Conservation (phyloP, 2,329 filamentous ascomycete species). For the Fusarium sp. region DNA sequence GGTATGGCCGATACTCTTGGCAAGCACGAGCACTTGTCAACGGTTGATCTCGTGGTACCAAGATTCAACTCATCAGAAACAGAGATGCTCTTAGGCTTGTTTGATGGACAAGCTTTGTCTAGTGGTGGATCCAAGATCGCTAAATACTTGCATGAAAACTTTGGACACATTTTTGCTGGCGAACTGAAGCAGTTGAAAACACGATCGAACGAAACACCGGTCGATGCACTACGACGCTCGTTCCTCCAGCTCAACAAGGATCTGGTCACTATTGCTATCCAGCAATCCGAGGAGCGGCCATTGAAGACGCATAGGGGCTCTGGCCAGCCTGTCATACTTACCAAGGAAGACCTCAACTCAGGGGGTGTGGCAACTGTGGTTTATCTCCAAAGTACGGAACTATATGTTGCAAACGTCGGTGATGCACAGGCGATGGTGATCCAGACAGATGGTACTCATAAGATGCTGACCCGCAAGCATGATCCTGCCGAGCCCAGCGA, state of each 20-base stretch:
- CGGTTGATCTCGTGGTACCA: conserved; percentile 93
- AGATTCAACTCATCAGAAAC: conserved; percentile 90
- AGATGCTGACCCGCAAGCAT: conserved; percentile 88
- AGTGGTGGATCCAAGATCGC: conserved; percentile 94
- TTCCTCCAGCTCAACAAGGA: conserved; percentile 96
- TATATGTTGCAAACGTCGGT: conserved; percentile 95
- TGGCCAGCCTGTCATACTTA: conserved; percentile 78
- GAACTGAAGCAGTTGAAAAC: conserved; percentile 81
- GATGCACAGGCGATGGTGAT: conserved; percentile 97
- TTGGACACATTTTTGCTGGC: conserved; percentile 82
- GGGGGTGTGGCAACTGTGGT: conserved; percentile 92
- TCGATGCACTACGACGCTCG: conserved; percentile 84
- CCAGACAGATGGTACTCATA: conserved; percentile 84
- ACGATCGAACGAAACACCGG: conserved; percentile 76
- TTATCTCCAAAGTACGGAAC: conserved; percentile 88
- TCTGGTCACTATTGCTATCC: conserved; percentile 83
- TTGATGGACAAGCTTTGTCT: conserved; percentile 91
- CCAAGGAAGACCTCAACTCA: conserved; percentile 87
- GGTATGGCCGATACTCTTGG: conserved; percentile 98
- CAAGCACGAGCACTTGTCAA: conserved; percentile 92
- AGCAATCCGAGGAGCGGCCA: conserved; percentile 80
- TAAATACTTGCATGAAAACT: conserved; percentile 96
- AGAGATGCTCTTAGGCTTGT: conserved; percentile 92
- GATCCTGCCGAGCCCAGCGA: conserved; percentile 89
- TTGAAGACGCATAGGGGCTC: conserved; percentile 76